These are phyloP conservation scores for Heterobasidion parviporum DNA, from an alignment of 1,284 basidiomycete species.

Conservation along the genomic window DNA sequence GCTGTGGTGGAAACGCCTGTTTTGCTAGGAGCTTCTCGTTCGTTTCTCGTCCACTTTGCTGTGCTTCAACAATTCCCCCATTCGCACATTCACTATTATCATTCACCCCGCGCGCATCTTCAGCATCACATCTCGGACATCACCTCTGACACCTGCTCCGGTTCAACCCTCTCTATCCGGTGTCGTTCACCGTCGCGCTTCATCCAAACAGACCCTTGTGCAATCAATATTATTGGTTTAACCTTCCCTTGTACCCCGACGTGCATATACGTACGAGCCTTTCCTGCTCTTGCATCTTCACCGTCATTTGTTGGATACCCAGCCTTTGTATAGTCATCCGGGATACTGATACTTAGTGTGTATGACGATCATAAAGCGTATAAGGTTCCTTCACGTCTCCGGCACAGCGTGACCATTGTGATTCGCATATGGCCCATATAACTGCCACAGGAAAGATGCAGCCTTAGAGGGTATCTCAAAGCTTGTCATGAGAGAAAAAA, in stretches of 20 bases:
- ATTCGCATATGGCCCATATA: too few species aligned
- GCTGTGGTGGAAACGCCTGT: slow-evolving; percentile 62
- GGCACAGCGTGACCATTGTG: background rate
- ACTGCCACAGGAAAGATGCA: too few species aligned
- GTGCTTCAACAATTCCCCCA: background rate
- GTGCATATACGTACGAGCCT: background rate
- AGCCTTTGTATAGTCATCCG: background rate
- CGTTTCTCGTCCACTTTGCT: background rate
- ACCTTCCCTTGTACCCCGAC: background rate
- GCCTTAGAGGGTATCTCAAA: background rate
- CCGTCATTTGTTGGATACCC: background rate
- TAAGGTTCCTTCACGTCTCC: background rate
- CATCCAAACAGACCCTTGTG: too few species aligned
- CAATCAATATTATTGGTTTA: too few species aligned
- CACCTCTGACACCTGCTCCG: too few species aligned
- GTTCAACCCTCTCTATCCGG: too few species aligned
- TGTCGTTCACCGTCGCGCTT: too few species aligned
- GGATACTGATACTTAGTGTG: background rate
- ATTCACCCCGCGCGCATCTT: background rate
- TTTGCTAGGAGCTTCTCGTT: slow-evolving; percentile 32
- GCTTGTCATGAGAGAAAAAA: background rate
- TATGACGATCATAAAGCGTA: background rate
- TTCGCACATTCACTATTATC: background rate
- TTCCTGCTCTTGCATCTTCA: too few species aligned
- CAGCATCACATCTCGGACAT: too few species aligned